Percentiles rank a stretch among this genome's conserved stretches.
These are phyloP conservation scores for Blastobotrys terrestris DNA, from an alignment of 805 yeast species.

Conservation along the genomic window DNA sequence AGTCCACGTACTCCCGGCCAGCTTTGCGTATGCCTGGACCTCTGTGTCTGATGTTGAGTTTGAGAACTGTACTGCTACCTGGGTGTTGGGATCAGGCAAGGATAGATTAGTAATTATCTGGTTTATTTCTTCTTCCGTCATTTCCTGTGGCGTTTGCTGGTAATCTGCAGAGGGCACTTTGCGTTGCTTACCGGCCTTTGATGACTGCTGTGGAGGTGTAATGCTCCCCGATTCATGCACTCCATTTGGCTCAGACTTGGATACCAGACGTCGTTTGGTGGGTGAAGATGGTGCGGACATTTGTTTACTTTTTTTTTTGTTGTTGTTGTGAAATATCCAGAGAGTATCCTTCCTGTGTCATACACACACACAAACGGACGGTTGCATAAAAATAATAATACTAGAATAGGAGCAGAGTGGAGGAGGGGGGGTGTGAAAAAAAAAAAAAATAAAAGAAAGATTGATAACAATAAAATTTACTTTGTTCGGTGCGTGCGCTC, in stretches of 20 bases:
- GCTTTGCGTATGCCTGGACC: slow-evolving; percentile 96
- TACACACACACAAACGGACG: neutral
- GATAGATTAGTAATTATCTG: slow-evolving; percentile 66
- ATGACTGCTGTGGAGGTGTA: neutral
- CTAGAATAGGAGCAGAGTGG: no score
- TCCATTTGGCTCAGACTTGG: neutral
- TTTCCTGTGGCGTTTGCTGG: slow-evolving; percentile 14
- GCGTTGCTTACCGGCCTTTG: slow-evolving; percentile 5
- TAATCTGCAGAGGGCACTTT: slow-evolving; percentile 1
- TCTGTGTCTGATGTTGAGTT: slow-evolving; percentile 63
- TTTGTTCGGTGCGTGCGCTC: neutral
- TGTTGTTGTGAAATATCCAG: no score
- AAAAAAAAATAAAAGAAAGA: neutral
- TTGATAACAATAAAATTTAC: neutral
- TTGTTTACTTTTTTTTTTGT: neutral
- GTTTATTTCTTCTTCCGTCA: slow-evolving; percentile 52
- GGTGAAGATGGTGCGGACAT: neutral
- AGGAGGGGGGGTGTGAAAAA: no score
- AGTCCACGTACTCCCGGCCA: slow-evolving; percentile 91
- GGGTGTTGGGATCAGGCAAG: slow-evolving; percentile 67
- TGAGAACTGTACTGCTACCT: slow-evolving; percentile 64
- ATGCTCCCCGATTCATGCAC: neutral
- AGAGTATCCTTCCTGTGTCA: neutral
- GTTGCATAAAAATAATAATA: neutral
- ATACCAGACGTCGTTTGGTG: neutral